These are phyloP conservation scores for Cadophora sp. DNA, from an alignment of 2,329 filamentous ascomycete species.

Conservation along the genomic window DNA sequence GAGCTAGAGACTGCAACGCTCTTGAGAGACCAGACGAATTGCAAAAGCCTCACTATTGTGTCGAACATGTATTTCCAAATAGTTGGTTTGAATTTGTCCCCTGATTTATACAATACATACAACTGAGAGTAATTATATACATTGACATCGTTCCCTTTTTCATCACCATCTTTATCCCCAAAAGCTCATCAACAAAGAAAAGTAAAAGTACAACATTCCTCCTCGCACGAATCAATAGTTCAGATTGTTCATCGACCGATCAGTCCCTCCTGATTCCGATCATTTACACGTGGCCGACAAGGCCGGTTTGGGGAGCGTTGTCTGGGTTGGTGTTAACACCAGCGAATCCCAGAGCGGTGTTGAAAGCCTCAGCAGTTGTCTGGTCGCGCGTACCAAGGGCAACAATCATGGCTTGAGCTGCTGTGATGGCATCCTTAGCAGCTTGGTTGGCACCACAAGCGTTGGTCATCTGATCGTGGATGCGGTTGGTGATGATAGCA, in stretches of 20 bases:
- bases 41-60: no score
- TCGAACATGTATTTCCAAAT: background rate
- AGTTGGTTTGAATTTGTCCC: background rate
- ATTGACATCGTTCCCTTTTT: background rate
- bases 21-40: no score
- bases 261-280: no score
- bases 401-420: constrained; percentile 59
- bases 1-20: no score
- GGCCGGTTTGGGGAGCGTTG: constrained; percentile 41
- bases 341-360: constrained; percentile 48
- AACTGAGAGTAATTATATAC: constrained; percentile 11
- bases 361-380: constrained; percentile 55
- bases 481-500: constrained; percentile 75
- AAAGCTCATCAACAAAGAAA: constrained; percentile 1
- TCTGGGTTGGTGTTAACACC: constrained; percentile 43
- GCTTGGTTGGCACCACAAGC: constrained; percentile 68
- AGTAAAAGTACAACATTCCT: background rate
- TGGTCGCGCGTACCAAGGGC: constrained; percentile 57
- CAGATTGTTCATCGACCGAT: background rate
- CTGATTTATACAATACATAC: constrained; percentile 4
- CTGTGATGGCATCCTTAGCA: constrained; percentile 59
- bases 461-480: constrained; percentile 73
- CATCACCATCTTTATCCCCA: constrained; percentile 5
- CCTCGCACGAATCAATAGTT: background rate
- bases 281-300: constrained; percentile 42